phyloP scores from a whole-genome alignment of 495 filamentous ascomycete species.

The Aspergillus egyptiacus region DNA sequence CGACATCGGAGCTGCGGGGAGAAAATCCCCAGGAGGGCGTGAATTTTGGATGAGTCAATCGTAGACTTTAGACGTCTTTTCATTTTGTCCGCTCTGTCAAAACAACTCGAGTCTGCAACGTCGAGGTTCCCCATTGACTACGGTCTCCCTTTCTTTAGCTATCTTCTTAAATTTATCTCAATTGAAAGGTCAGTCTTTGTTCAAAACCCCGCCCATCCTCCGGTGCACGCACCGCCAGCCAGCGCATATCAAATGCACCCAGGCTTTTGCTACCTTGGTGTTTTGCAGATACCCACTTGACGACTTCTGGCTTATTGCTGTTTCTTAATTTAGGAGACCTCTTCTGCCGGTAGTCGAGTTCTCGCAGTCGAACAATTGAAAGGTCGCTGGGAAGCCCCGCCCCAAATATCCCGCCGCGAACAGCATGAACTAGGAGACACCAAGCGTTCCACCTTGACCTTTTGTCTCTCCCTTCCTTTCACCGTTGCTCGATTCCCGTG shows the following conservation, averaged over 20 bases:
- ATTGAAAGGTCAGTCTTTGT: conserved; percentile 8
- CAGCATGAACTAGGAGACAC: conserved; percentile 36
- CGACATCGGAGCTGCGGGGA: conserved; percentile 35
- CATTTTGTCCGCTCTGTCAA: background rate
- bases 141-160: background rate
- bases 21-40: conserved; percentile 11
- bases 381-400: conserved; percentile 2
- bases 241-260: background rate
- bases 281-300: too few relatives aligned
- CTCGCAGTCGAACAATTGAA: background rate
- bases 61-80: conserved; percentile 5
- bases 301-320: background rate
- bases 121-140: background rate
- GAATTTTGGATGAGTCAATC: conserved; percentile 21
- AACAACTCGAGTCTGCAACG: background rate
- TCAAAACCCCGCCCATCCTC: conserved; percentile 3
- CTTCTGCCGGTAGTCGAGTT: background rate
- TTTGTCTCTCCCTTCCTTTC: conserved; percentile 2
- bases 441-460: background rate
- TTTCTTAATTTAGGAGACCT: background rate
- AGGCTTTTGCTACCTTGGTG: background rate
- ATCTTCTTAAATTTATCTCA: background rate
- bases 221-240: conserved; percentile 2
- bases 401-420: background rate
- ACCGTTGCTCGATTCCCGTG: conserved; percentile 3